phyloP scores from a whole-genome alignment of 2,329 filamentous ascomycete genomes.

The Trichoderma lentiforme region DNA sequence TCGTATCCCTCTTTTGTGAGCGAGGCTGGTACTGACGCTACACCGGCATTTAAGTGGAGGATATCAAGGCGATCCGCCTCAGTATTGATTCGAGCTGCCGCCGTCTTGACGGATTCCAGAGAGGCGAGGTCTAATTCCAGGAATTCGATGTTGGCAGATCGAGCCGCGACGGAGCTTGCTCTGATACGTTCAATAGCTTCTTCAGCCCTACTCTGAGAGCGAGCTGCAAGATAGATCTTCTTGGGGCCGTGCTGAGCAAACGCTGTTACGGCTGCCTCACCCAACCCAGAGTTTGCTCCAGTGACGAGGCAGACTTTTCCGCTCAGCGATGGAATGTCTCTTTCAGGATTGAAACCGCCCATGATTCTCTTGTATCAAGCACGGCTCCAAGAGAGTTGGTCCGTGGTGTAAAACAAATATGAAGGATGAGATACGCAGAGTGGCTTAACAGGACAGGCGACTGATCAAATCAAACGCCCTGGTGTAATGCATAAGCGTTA shows the following conservation, averaged over 20 bases:
- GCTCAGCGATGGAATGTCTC: background rate
- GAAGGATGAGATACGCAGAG: background rate
- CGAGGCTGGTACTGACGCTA: constrained; percentile 19
- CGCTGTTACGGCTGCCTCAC: background rate
- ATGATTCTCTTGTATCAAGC: background rate
- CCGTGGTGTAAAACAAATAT: background rate
- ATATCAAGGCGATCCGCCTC: background rate
- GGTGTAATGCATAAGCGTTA: background rate
- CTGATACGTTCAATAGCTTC: background rate
- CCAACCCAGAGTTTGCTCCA: background rate
- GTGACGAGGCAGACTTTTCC: background rate
- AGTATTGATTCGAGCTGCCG: background rate
- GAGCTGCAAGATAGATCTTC: background rate
- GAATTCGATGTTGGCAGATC: background rate
- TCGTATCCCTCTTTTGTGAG: constrained; percentile 21
- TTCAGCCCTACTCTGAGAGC: background rate
- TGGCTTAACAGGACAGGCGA: background rate
- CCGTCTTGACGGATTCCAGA: background rate
- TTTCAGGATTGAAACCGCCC: background rate
- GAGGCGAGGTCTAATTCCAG: background rate
- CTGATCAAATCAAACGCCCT: background rate
- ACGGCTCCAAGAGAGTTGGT: background rate
- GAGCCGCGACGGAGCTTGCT: background rate
- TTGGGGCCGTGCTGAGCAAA: background rate
- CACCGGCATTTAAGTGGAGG: constrained; percentile 15